A percentile compares a stretch with the other conserved stretches of the same genome.
Conservation (phyloP, 805 yeast genomes). For the Saturnispora kantuleensis region DNA sequence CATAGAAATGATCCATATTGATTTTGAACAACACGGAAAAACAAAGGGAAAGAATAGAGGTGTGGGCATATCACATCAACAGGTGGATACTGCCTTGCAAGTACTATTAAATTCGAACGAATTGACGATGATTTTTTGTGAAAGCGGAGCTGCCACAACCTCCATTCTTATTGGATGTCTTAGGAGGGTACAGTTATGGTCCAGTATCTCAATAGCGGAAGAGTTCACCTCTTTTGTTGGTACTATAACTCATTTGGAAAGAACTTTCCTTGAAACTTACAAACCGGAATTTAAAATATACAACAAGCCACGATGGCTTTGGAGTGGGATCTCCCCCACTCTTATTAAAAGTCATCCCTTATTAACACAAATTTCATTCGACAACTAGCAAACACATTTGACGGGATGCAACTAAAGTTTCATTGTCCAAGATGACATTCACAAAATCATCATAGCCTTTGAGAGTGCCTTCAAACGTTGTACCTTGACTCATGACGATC, state of each 20-base stretch:
- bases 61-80: slow-evolving; percentile 65
- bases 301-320: slow-evolving; percentile 40
- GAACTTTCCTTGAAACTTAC: slow-evolving; percentile 75
- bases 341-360: slow-evolving; percentile 50
- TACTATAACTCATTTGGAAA: slow-evolving; percentile 71
- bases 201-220: slow-evolving; percentile 73
- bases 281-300: slow-evolving; percentile 54
- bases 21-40: slow-evolving; percentile 45
- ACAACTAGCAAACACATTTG: slow-evolving; percentile 5
- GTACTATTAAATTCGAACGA: slow-evolving; percentile 46
- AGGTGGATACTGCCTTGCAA: slow-evolving; percentile 51
- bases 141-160: slow-evolving; percentile 83
- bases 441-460: slow-evolving; percentile 95
- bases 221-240: slow-evolving; percentile 75
- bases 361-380: slow-evolving; percentile 21
- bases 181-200: slow-evolving; percentile 79
- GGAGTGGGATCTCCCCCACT: slow-evolving; percentile 53
- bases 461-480: slow-evolving; percentile 71
- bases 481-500: slow-evolving; percentile 47
- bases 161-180: slow-evolving; percentile 79
- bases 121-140: slow-evolving; percentile 78
- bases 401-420: slow-evolving; percentile 6
- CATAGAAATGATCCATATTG: slow-evolving; percentile 62
- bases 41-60: slow-evolving; percentile 77
- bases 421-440: slow-evolving; percentile 80